Base-by-base conservation (phyloP, 495 filamentous ascomycete genomes). In the Emericellopsis terricola region DNA sequence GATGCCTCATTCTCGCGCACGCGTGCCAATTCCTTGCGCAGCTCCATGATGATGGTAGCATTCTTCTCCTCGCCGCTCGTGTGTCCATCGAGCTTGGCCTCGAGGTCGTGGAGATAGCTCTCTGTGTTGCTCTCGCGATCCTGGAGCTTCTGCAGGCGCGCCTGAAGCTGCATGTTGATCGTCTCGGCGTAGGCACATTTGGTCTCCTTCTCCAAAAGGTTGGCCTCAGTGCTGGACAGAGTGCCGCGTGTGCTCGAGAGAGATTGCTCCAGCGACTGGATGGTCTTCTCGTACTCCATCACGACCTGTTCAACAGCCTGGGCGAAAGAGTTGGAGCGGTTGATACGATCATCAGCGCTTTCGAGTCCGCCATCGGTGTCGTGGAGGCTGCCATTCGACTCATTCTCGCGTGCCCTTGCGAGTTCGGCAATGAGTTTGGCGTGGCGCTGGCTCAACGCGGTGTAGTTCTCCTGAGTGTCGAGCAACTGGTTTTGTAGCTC, bases 241-340 rank as follows among this genome's bases (percentile, higher is more conserved):
- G 82, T 82, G 29, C 78, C 64, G 29, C 91, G 71, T 6, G 91
- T 96, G 47, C 74, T 89, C 1, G 91, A 84, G 10, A 99, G 70
- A 1, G 85, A 91, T 27, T 82, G 71, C 57, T 99, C 91, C 17
- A 99, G 69, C 43, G 68, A 78, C 50, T 94, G 83, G 39, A 99
- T 96, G 0, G 89, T 99, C 68, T 92, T 94, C 45, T 99, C 89
- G 50, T 99, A 99, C 48, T 99, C 89, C 13, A 96, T 57, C 11
- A 99, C 82, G 27, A 99, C 82, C 48, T 89, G 78, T 46, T 99
- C 91, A 19, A 94, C 86, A 28, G 85, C 85, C 52, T 89, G 75
- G 6, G 87, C 84, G 54, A 96, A 94, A 7, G 81, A 86, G 45
- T 85, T 89, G 13, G 89, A 96, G 13, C 87, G 75, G 47, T 94